Percentiles rank a stretch among this genome's conserved stretches.
phyloP scores from a whole-genome alignment of 2,329 filamentous ascomycete species.

The Emergomyces orientalis region DNA sequence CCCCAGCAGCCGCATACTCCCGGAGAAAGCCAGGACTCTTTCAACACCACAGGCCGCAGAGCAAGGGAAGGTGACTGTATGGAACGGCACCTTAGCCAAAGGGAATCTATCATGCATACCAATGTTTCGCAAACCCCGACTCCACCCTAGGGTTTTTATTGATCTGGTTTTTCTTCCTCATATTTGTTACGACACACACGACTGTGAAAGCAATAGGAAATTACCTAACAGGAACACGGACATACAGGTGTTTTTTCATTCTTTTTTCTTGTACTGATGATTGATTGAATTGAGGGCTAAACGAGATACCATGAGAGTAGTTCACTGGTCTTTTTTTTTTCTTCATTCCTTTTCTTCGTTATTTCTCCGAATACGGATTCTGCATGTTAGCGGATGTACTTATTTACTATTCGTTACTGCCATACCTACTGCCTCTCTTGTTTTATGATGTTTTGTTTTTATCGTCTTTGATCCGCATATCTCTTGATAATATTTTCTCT shows the following conservation, averaged over 20 bases:
- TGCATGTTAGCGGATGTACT: conserved; percentile 1
- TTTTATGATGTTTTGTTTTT: not conserved
- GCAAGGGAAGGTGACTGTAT: not conserved
- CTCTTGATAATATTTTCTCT: not conserved
- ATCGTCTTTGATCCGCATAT: not conserved
- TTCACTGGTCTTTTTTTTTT: not conserved
- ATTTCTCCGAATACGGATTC: not conserved
- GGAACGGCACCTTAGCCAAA: not conserved
- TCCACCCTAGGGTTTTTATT: not conserved
- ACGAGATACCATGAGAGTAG: not conserved
- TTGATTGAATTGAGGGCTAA: not conserved
- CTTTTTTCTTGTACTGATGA: not conserved
- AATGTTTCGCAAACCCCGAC: not conserved
- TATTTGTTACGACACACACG: not conserved
- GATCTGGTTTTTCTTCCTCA: not conserved
- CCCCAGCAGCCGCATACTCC: not conserved
- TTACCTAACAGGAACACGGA: not conserved
- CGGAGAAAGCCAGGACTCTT: not conserved
- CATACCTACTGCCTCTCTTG: not conserved
- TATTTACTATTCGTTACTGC: not conserved
- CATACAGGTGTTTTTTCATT: not conserved
- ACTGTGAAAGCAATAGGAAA: not conserved
- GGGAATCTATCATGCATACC: not conserved
- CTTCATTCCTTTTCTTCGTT: not conserved
- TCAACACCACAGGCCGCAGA: not conserved